Evolutionary conservation across 129 eudicot species (phyloP).

Genomic region (Silybum marianum): DNA sequence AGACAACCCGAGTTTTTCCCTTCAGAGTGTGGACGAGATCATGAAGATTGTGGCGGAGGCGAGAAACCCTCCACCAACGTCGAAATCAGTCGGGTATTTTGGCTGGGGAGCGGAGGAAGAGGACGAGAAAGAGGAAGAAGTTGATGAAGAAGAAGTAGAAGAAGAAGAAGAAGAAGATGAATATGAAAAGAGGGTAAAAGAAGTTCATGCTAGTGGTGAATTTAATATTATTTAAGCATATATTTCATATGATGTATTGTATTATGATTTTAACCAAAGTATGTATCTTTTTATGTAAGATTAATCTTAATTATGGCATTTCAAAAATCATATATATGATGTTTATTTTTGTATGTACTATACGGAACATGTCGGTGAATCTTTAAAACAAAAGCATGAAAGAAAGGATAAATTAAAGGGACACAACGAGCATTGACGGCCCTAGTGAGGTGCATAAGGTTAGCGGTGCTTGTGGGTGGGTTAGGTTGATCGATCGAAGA

Average conservation of each 20-base stretch:
- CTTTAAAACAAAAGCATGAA: not conserved
- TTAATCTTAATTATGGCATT: not conserved
- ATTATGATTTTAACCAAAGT: constrained; percentile 4
- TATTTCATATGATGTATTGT: constrained; percentile 11
- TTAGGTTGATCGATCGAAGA: no score
- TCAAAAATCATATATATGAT: not conserved
- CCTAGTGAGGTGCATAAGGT: no score
- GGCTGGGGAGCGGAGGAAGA: constrained; percentile 64
- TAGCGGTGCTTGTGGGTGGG: no score
- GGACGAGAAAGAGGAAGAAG: constrained; percentile 40
- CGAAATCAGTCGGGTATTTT: constrained; percentile 45
- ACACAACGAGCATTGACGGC: no score
- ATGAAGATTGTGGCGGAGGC: constrained; percentile 79
- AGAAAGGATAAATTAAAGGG: not conserved
- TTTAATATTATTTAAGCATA: constrained; percentile 30
- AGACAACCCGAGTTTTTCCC: constrained; percentile 60
- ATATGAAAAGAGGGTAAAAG: constrained; percentile 68
- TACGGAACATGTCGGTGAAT: not conserved
- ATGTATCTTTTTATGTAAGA: constrained; percentile 15
- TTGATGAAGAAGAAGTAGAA: constrained; percentile 41
- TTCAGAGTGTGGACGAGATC: constrained; percentile 58
- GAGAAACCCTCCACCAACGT: constrained; percentile 54
- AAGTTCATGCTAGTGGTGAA: constrained; percentile 77
- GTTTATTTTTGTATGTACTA: not conserved
- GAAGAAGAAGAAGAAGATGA: constrained; percentile 53